Evolutionary conservation across 768 basidiomycete genomes (phyloP).

Genomic region (Tricholoma terreum): DNA sequence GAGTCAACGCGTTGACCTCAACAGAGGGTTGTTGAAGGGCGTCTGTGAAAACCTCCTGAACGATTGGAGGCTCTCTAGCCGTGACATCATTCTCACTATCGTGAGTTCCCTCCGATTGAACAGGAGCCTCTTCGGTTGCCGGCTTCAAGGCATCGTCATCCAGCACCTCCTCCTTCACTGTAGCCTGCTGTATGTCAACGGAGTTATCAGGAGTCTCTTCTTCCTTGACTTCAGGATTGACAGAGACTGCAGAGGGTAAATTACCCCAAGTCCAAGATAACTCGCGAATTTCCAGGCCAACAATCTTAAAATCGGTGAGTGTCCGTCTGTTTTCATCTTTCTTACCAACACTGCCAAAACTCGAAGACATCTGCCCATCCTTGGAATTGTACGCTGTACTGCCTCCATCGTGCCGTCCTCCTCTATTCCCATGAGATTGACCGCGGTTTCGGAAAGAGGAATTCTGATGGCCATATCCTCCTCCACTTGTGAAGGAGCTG

Average conservation of each 20-base stretch:
- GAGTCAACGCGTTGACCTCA: slow-evolving; percentile 36
- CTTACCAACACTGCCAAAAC: slow-evolving; percentile 55
- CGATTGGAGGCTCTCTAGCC: slow-evolving; percentile 18
- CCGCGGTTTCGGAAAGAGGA: slow-evolving; percentile 57
- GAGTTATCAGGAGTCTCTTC: slow-evolving; percentile 26
- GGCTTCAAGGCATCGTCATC: slow-evolving; percentile 23
- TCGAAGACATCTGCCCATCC: slow-evolving; percentile 47
- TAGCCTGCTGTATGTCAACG: slow-evolving; percentile 29
- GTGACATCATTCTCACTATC: slow-evolving; percentile 27
- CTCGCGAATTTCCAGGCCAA: slow-evolving; percentile 82
- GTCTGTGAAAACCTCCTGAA: slow-evolving; percentile 27
- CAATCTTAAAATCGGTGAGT: slow-evolving; percentile 96
- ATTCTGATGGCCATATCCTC: slow-evolving; percentile 39
- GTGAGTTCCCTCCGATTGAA: slow-evolving; percentile 11
- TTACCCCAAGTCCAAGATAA: slow-evolving; percentile 87
- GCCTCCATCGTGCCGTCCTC: slow-evolving; percentile 39
- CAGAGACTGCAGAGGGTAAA: slow-evolving; percentile 33
- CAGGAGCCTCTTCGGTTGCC: slow-evolving; percentile 14
- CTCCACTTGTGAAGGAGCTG: slow-evolving; percentile 57
- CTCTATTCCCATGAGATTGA: slow-evolving; percentile 48
- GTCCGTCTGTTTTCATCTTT: slow-evolving; percentile 88
- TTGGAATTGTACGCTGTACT: slow-evolving; percentile 42
- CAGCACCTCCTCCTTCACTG: slow-evolving; percentile 30
- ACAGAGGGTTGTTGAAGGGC: slow-evolving; percentile 23
- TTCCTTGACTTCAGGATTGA: slow-evolving; percentile 34